Evolutionary conservation across 2,329 filamentous ascomycete genomes (phyloP).

Genomic region (Penicillium brevicompactum): DNA sequence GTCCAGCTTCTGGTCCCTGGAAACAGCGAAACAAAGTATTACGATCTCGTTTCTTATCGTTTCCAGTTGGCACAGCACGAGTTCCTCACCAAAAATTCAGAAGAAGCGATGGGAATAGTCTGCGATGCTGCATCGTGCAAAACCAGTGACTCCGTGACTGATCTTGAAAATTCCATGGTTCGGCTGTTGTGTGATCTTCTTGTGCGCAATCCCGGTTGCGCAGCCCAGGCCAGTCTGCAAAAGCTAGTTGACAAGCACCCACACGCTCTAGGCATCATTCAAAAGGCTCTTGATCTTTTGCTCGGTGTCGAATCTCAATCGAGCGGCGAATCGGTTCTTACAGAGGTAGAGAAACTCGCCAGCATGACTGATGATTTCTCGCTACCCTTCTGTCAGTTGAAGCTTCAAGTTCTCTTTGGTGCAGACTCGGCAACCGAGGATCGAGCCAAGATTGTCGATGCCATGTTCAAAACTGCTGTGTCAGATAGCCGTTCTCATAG

Average conservation of each 20-base stretch:
- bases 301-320: slow-evolving; percentile 29
- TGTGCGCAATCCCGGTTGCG: slow-evolving; percentile 34
- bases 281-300: slow-evolving; percentile 36
- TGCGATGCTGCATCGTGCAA: slow-evolving; percentile 32
- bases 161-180: slow-evolving; percentile 28
- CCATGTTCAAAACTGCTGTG: slow-evolving; percentile 44
- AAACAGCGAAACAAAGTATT: slow-evolving; percentile 14
- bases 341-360: slow-evolving; percentile 39
- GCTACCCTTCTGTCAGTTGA: slow-evolving; percentile 45
- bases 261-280: slow-evolving; percentile 28
- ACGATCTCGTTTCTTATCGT: slow-evolving; percentile 44
- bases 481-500: slow-evolving; percentile 36
- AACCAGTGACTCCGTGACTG: slow-evolving; percentile 1
- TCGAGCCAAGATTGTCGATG: slow-evolving; percentile 38
- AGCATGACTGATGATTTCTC: slow-evolving; percentile 45
- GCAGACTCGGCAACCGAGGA: slow-evolving; percentile 30
- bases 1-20: slow-evolving; percentile 35
- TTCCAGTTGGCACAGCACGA: slow-evolving; percentile 43
- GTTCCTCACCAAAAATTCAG: slow-evolving; percentile 37
- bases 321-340: slow-evolving; percentile 23
- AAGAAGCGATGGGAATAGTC: slow-evolving; percentile 37
- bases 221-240: slow-evolving; percentile 32
- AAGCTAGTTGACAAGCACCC: slow-evolving; percentile 32
- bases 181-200: slow-evolving; percentile 37
- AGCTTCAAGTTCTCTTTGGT: slow-evolving; percentile 44